These are phyloP conservation scores for Plectosphaerella cucumerina DNA, from an alignment of 2,329 filamentous ascomycete species.

Conservation along the genomic window DNA sequence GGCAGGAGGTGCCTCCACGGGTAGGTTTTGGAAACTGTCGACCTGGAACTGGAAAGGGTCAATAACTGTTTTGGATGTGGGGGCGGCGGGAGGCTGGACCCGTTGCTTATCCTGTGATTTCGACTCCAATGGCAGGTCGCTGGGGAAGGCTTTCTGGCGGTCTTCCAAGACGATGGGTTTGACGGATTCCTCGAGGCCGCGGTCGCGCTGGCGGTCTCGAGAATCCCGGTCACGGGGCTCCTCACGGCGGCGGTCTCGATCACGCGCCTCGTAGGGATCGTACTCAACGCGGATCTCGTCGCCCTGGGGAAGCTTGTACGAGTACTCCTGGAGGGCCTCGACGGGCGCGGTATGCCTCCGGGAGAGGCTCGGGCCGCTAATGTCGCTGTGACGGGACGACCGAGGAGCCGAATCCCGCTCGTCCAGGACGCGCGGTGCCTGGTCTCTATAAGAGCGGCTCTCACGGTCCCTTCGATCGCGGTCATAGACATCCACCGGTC, in stretches of 20 bases:
- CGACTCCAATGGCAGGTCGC: background rate
- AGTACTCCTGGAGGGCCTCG: slow-evolving; percentile 5
- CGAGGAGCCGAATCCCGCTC: slow-evolving; percentile 16
- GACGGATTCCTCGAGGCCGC: slow-evolving; percentile 8
- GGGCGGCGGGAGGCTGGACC: slow-evolving; percentile 12
- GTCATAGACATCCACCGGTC: slow-evolving; percentile 10
- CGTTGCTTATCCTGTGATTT: slow-evolving; percentile 4
- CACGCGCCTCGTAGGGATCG: slow-evolving; percentile 4
- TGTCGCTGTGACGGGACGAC: slow-evolving; percentile 21
- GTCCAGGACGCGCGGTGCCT: slow-evolving; percentile 12
- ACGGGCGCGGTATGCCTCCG: slow-evolving; percentile 2
- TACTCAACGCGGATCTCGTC: slow-evolving; percentile 13
- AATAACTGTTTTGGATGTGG: slow-evolving; percentile 26
- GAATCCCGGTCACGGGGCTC: too few species aligned
- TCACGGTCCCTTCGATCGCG: slow-evolving; percentile 25
- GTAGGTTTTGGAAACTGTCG: slow-evolving; percentile 45
- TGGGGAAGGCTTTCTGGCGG: background rate
- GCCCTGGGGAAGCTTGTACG: slow-evolving; percentile 8
- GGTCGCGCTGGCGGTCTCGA: slow-evolving; percentile 14
- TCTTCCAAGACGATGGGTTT: slow-evolving; percentile 3
- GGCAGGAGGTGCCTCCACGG: slow-evolving; percentile 28
- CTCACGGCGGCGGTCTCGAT: slow-evolving; percentile 10
- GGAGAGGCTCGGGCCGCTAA: slow-evolving; percentile 12
- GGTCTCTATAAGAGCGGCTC: slow-evolving; percentile 16
- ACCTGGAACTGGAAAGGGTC: slow-evolving; percentile 60